Base-by-base conservation (phyloP, 1,284 basidiomycete species). In the Microbotryomycetes sp. region DNA sequence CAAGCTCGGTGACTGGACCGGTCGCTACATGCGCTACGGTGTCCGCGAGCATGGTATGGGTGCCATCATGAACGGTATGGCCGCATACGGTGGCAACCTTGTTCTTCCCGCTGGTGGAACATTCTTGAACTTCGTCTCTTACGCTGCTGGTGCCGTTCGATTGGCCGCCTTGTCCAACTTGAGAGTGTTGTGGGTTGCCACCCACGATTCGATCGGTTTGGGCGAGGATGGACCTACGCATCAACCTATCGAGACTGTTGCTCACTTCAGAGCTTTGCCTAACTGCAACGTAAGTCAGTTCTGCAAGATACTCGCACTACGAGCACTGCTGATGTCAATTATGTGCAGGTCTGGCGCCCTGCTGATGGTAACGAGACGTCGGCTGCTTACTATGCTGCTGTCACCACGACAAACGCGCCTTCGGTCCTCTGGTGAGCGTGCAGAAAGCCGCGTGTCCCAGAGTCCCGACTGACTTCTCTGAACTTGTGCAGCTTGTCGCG, bases 11-110 rank as follows among this genome's bases (percentile, higher is more conserved):
- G 81, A 78, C 69, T 96, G 92, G 78, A 79, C 84, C 64, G 92
- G 92, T 63, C 88, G 86, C 58, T 96, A 97, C 78, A 85, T 97
- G 76, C 88, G 64, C 61, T 97, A 89, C 79, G 92, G 92, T 85
- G 92, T 97, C 63, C 89, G 92, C 79, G 92, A 97, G 79, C 92
- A 97, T 78, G 92, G 82, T 72, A 97, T 97, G 92, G 89, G 87
- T 73, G 92, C 92, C 66, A 91, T 96, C 74, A 89, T 87, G 73
- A 77, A 77, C 73, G 77, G 77, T 64, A 69, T 77, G 25, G 71
- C 74, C 63, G 75, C 74, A 32, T 76, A 71, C 69, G 68, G 70
- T 58, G 58, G 58, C 22, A 65, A 66, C 59, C 61, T 72, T 31
- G 50, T 71, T 60, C 63, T 72, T 57, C 70, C 70, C 52, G 66